These are phyloP conservation scores for Neoboletus brunneissimus DNA, from an alignment of 768 basidiomycete species.

Conservation along the genomic window DNA sequence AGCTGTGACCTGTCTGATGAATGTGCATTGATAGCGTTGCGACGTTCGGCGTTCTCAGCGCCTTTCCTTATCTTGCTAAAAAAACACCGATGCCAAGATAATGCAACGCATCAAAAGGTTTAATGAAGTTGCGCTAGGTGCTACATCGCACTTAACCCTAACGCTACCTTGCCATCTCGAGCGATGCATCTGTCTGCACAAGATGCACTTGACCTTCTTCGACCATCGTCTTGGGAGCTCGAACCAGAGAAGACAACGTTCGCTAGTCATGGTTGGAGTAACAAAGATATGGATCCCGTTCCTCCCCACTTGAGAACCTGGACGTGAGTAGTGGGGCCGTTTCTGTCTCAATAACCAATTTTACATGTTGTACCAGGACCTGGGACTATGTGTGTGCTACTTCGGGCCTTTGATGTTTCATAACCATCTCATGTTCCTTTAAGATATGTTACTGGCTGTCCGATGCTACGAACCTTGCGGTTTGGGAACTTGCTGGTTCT, in stretches of 20 bases:
- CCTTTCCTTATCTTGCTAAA: slow-evolving; percentile 4
- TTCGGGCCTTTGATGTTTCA: slow-evolving; percentile 31
- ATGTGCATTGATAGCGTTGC: background rate
- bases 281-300: slow-evolving; percentile 78
- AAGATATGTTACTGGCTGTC: slow-evolving; percentile 32
- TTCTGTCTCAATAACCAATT: background rate
- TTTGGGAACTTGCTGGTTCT: slow-evolving; percentile 54
- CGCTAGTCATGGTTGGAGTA: slow-evolving; percentile 62
- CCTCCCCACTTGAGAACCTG: slow-evolving; percentile 59
- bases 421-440: slow-evolving; percentile 13
- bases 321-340: slow-evolving; percentile 32
- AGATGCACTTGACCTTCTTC: slow-evolving; percentile 7
- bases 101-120: slow-evolving; percentile 7
- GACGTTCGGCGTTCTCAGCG: background rate
- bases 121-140: too few species aligned
- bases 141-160: background rate
- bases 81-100: slow-evolving; percentile 6
- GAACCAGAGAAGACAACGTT: slow-evolving; percentile 41
- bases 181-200: slow-evolving; percentile 9
- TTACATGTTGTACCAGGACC: slow-evolving; percentile 26
- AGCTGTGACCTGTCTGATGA: background rate
- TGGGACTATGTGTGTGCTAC: slow-evolving; percentile 69
- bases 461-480: slow-evolving; percentile 40
- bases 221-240: slow-evolving; percentile 20
- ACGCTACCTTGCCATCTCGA: background rate